Conservation (phyloP, 106 monocot species). For the Amphibolis antarctica region DNA sequence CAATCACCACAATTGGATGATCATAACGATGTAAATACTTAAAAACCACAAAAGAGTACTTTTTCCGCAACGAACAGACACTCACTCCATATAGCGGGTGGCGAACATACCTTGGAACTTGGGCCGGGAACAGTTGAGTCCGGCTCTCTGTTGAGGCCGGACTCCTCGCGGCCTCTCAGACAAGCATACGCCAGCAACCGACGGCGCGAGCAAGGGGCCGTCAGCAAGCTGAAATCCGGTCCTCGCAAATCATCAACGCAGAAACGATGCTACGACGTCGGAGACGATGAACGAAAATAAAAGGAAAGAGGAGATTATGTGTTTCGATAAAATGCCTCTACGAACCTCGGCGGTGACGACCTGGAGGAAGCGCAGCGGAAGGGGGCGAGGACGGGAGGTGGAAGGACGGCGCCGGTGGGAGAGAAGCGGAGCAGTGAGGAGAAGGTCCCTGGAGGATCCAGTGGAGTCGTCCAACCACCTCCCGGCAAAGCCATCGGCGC, state of each 20-base stretch:
- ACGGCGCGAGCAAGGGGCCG: background rate
- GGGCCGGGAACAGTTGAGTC: background rate
- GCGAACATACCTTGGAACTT: background rate
- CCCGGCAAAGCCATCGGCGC: no score
- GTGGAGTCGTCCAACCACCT: no score
- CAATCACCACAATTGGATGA: background rate
- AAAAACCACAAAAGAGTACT: no score
- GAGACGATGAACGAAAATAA: background rate
- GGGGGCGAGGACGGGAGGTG: background rate
- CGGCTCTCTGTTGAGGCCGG: background rate
- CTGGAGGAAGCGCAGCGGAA: background rate
- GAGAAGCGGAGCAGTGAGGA: background rate
- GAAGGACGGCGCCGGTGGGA: background rate
- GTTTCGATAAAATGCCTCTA: no score
- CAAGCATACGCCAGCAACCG: background rate
- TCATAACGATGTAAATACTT: background rate
- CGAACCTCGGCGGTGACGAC: background rate
- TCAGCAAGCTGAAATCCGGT: background rate
- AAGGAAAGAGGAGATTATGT: background rate
- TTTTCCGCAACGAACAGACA: no score
- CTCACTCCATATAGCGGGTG: background rate
- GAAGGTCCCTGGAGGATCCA: no score
- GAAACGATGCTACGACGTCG: background rate
- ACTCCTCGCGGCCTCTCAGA: background rate
- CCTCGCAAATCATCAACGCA: background rate